phyloP scores from a whole-genome alignment of 805 yeast genomes.

The Candida lessepsii region DNA sequence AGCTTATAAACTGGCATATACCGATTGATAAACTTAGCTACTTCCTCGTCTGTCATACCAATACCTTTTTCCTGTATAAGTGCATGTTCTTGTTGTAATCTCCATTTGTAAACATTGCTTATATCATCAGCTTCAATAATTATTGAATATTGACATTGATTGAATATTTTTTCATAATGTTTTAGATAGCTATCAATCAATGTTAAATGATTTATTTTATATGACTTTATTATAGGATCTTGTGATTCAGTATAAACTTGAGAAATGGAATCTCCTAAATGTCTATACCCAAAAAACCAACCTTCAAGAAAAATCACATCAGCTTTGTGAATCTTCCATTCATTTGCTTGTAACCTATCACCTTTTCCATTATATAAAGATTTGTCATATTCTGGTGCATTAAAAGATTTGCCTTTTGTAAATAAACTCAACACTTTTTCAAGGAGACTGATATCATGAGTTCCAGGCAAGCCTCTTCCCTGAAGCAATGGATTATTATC shows the following conservation, averaged over 20 bases:
- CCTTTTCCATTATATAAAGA: slow-evolving; percentile 72
- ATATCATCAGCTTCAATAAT: slow-evolving; percentile 60
- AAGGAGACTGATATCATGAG: slow-evolving; percentile 71
- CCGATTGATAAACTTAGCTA: slow-evolving; percentile 66
- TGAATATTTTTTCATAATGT: slow-evolving; percentile 58
- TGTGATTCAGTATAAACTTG: slow-evolving; percentile 3
- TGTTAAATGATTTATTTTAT: slow-evolving; percentile 27
- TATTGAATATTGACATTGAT: slow-evolving; percentile 56
- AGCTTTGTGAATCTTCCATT: slow-evolving; percentile 40
- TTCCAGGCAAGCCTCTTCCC: slow-evolving; percentile 92
- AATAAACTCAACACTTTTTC: slow-evolving; percentile 31
- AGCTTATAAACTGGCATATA: slow-evolving; percentile 84
- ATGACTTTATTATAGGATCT: slow-evolving; percentile 13
- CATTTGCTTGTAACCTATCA: slow-evolving; percentile 49
- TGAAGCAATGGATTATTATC: slow-evolving; percentile 54
- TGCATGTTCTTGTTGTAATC: slow-evolving; percentile 71
- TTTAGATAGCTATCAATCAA: slow-evolving; percentile 53
- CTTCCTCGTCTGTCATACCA: slow-evolving; percentile 82
- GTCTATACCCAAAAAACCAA: slow-evolving; percentile 82
- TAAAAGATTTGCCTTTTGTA: slow-evolving; percentile 21
- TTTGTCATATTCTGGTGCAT: slow-evolving; percentile 77
- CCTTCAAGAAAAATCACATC: slow-evolving; percentile 85
- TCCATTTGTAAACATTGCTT: slow-evolving; percentile 71
- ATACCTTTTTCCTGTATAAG: slow-evolving; percentile 51
- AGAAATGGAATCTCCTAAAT: slow-evolving; percentile 22